Evolutionary conservation across 2,329 filamentous ascomycete genomes (phyloP).

Genomic region (Xylariaceae sp.): DNA sequence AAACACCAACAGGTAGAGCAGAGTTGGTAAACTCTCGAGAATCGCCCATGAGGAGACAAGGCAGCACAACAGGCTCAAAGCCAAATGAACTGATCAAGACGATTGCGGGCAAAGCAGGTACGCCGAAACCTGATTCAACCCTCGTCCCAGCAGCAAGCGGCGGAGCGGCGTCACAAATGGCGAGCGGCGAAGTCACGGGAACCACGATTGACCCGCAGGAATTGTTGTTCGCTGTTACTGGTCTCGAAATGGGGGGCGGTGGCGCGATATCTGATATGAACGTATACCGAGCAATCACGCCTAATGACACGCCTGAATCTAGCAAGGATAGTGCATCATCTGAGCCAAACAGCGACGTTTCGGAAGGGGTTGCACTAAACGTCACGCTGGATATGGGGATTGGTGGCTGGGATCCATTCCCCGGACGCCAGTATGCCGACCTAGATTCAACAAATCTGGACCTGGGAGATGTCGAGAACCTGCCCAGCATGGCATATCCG

Average conservation of each 20-base stretch:
- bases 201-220: conserved; percentile 59
- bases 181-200: conserved; percentile 1
- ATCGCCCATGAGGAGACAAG: conserved; percentile 58
- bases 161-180: conserved; percentile 37
- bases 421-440: conserved; percentile 52
- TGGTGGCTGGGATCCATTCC: conserved; percentile 59
- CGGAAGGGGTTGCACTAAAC: conserved; percentile 60
- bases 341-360: conserved; percentile 68
- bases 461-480: conserved; percentile 25
- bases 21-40: conserved; percentile 60
- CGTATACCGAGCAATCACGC: conserved; percentile 62
- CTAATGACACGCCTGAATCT: conserved; percentile 70
- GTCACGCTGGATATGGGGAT: conserved; percentile 48
- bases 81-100: conserved; percentile 41
- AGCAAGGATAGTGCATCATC: conserved; percentile 65
- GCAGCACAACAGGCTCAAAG: conserved; percentile 53
- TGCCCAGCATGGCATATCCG: conserved; percentile 35
- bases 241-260: conserved; percentile 50
- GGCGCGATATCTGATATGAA: conserved; percentile 61
- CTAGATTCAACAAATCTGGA: conserved; percentile 47
- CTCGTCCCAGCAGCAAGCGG: conserved; percentile 28
- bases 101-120: conserved; percentile 33
- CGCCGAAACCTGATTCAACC: conserved; percentile 33
- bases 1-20: conserved; percentile 51
- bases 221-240: conserved; percentile 51